These are phyloP conservation scores for Kodamaea plutei DNA, from an alignment of 1,139 yeast genomes.

Conservation along the genomic window DNA sequence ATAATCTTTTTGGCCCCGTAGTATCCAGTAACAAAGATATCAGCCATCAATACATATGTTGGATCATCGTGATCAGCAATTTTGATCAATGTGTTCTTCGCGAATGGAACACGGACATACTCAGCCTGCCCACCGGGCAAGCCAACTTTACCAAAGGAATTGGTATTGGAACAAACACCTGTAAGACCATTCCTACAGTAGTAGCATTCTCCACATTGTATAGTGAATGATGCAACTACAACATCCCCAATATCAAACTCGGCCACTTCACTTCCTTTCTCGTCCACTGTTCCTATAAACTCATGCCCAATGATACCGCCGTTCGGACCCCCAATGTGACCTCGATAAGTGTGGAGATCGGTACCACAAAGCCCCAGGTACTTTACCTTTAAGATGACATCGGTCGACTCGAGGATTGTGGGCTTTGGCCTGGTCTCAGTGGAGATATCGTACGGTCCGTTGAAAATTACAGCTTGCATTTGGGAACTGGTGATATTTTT, in stretches of 20 bases:
- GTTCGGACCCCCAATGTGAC: conserved; percentile 42
- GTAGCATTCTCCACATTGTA: conserved; percentile 56
- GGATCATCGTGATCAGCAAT: conserved; percentile 30
- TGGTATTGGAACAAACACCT: conserved; percentile 49
- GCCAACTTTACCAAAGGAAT: conserved; percentile 52
- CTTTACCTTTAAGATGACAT: conserved; percentile 49
- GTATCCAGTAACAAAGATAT: conserved; percentile 64
- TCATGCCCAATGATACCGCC: conserved; percentile 53
- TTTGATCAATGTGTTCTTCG: conserved; percentile 46
- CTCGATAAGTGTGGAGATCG: conserved; percentile 59
- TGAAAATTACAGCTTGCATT: conserved; percentile 58
- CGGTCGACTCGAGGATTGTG: conserved; percentile 31
- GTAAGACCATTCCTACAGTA: conserved; percentile 50
- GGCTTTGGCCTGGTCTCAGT: conserved; percentile 46
- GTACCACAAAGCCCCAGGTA: conserved; percentile 61
- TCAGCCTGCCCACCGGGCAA: conserved; percentile 62
- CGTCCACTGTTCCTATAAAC: conserved; percentile 41
- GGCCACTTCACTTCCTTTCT: conserved; percentile 30
- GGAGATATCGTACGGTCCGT: conserved; percentile 44
- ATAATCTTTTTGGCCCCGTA: conserved; percentile 51
- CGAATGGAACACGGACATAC: conserved; percentile 54
- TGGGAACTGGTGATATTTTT: not conserved
- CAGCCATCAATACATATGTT: conserved; percentile 58
- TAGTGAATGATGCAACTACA: conserved; percentile 50
- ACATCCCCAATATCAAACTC: conserved; percentile 39